These are phyloP conservation scores for Syzygium oleosum DNA, from an alignment of 345 rosid species.

Conservation along the genomic window DNA sequence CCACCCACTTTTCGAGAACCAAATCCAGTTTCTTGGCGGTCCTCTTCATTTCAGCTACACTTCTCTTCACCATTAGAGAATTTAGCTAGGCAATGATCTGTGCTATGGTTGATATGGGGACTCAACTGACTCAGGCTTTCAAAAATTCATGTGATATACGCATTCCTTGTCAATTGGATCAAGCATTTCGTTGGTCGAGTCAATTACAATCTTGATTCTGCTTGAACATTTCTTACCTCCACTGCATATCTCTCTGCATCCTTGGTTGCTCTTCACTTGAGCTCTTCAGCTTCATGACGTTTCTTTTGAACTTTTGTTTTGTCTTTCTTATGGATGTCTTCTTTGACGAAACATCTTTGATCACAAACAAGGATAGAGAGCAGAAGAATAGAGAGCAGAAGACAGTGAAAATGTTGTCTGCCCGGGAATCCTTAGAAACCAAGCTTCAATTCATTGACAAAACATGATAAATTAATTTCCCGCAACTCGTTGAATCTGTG, in stretches of 20 bases:
- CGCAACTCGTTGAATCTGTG: neutral
- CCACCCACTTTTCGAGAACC: constrained; percentile 24
- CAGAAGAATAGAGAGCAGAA: neutral
- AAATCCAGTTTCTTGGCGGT: constrained; percentile 21
- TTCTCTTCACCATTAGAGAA: constrained; percentile 3
- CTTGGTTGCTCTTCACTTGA: constrained; percentile 31
- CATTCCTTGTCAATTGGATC: neutral
- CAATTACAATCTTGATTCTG: neutral
- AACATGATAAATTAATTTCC: neutral
- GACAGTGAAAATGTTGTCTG: neutral
- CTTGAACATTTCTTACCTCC: neutral
- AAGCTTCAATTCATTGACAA: neutral
- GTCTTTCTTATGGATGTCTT: neutral
- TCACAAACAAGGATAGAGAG: neutral
- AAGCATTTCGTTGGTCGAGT: neutral
- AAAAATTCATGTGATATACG: neutral
- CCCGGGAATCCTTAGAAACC: neutral
- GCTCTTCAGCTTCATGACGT: constrained; percentile 13
- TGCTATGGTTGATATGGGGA: neutral
- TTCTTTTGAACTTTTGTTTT: neutral
- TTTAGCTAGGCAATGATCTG: neutral
- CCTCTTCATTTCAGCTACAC: constrained; percentile 12
- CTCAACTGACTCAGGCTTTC: neutral
- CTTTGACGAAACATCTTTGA: neutral
- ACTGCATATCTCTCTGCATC: constrained; percentile 27